phyloP scores from a whole-genome alignment of 2,329 filamentous ascomycete genomes.

The Metarhizium anisopliae region DNA sequence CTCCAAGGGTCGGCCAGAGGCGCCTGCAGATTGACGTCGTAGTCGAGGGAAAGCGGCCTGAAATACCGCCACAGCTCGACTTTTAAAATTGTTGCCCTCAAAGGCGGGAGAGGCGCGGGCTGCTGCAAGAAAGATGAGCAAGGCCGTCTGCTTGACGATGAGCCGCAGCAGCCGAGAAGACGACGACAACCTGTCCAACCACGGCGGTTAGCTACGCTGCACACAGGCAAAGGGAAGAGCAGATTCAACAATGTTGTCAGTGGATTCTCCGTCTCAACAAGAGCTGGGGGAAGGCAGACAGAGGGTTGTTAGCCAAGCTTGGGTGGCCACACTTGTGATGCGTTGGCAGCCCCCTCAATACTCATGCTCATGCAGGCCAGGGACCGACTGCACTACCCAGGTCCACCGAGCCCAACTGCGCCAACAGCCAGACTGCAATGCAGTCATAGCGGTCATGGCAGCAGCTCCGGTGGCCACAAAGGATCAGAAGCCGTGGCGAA shows the following conservation, averaged over 20 bases:
- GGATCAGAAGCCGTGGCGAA: not conserved
- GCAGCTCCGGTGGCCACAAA: conserved; percentile 2
- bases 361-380: conserved; percentile 44
- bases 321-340: conserved; percentile 27
- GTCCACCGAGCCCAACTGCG: conserved; percentile 10
- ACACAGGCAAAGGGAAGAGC: not conserved
- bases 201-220: not conserved
- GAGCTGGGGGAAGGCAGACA: conserved; percentile 8
- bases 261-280: not conserved
- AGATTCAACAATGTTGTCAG: not conserved
- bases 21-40: conserved; percentile 51
- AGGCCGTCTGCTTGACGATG: not conserved
- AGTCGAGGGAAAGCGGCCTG: not conserved
- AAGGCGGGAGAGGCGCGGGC: not conserved
- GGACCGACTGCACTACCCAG: conserved; percentile 35
- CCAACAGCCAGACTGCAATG: conserved; percentile 9
- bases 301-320: conserved; percentile 7
- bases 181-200: not conserved
- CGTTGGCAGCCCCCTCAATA: conserved; percentile 24
- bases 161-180: not conserved
- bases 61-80: not conserved
- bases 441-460: conserved; percentile 9
- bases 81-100: not conserved
- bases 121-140: not conserved
- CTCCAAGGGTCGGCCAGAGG: conserved; percentile 43